These are phyloP conservation scores for Basipetospora sp. DNA, from an alignment of 2,329 filamentous ascomycete species.

Conservation along the genomic window DNA sequence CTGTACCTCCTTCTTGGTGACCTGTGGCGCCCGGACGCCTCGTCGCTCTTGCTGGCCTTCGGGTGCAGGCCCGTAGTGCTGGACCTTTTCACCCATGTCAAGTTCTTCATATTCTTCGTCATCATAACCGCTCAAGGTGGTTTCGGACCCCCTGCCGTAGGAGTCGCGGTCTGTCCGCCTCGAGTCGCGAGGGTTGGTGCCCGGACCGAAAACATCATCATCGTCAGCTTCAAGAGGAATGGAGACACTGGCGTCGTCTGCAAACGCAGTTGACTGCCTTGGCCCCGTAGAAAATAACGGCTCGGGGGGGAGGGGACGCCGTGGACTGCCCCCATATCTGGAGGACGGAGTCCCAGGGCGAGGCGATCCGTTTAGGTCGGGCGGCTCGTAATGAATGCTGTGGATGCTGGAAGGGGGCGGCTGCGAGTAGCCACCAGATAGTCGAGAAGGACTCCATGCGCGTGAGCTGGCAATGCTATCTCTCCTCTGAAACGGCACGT, in stretches of 20 bases:
- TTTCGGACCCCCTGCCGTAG: conserved; percentile 38
- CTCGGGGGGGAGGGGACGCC: conserved; percentile 73
- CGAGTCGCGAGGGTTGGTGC: conserved; percentile 37
- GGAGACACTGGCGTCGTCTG: conserved; percentile 54
- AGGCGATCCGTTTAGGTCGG: conserved; percentile 78
- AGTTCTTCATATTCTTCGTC: conserved; percentile 16
- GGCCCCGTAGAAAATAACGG: conserved; percentile 58
- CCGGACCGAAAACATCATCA: conserved; percentile 58
- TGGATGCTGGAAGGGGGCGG: conserved; percentile 55
- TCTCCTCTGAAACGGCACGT: conserved; percentile 39
- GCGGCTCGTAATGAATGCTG: conserved; percentile 64
- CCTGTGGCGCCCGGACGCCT: conserved; percentile 73
- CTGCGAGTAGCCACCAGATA: conserved; percentile 46
- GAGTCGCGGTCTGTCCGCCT: conserved; percentile 41
- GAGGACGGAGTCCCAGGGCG: conserved; percentile 83
- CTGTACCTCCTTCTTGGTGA: conserved; percentile 84
- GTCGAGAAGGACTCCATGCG: conserved; percentile 42
- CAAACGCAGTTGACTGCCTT: conserved; percentile 36
- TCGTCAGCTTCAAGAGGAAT: conserved; percentile 48
- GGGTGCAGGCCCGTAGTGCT: conserved; percentile 79
- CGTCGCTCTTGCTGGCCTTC: conserved; percentile 74
- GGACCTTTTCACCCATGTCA: conserved; percentile 41
- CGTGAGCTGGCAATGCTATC: conserved; percentile 25
- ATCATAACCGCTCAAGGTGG: conserved; percentile 35
- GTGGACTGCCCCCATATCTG: conserved; percentile 73